Percentiles rank a stretch among this genome's conserved stretches.
phyloP scores from a whole-genome alignment of 495 filamentous ascomycete species.

The Achaetomiella virescens region DNA sequence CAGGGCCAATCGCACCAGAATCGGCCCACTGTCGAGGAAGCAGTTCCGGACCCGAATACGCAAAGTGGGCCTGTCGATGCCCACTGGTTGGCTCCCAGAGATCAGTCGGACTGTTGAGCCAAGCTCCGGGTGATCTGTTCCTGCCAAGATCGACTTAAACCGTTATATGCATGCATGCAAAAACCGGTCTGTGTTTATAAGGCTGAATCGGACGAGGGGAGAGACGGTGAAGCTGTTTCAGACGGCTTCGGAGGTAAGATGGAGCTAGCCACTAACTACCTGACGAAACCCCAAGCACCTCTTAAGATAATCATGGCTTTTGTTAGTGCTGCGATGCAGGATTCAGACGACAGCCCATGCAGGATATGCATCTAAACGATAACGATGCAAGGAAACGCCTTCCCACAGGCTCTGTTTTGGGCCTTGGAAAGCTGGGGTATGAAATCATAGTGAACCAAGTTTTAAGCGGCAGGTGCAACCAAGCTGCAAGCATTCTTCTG shows the following conservation, averaged over 20 bases:
- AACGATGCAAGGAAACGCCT: too few relatives aligned
- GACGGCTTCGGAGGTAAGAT: too few relatives aligned
- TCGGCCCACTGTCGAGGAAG: constrained; percentile 25
- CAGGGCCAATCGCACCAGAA: constrained; percentile 20
- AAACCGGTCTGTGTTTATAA: not conserved
- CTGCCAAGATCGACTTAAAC: constrained; percentile 21
- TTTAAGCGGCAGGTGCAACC: not conserved
- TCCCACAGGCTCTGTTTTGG: not conserved
- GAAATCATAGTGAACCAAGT: not conserved
- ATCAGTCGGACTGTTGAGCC: constrained; percentile 6
- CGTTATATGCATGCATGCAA: constrained; percentile 16
- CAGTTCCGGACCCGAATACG: constrained; percentile 28
- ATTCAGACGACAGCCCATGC: too few relatives aligned
- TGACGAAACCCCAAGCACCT: too few relatives aligned
- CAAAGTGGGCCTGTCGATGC: constrained; percentile 10
- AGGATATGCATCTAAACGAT: too few relatives aligned
- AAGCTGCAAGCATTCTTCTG: not conserved
- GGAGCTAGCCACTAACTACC: too few relatives aligned
- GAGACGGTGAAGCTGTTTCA: not conserved
- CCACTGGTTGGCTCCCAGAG: constrained; percentile 9
- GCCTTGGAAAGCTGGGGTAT: not conserved
- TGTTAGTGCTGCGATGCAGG: too few relatives aligned
- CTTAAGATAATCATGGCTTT: not conserved
- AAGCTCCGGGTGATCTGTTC: constrained; percentile 13
- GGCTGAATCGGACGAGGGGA: too few relatives aligned